Conservation (phyloP, 441 rosid genomes). For the Daphne laureola region DNA sequence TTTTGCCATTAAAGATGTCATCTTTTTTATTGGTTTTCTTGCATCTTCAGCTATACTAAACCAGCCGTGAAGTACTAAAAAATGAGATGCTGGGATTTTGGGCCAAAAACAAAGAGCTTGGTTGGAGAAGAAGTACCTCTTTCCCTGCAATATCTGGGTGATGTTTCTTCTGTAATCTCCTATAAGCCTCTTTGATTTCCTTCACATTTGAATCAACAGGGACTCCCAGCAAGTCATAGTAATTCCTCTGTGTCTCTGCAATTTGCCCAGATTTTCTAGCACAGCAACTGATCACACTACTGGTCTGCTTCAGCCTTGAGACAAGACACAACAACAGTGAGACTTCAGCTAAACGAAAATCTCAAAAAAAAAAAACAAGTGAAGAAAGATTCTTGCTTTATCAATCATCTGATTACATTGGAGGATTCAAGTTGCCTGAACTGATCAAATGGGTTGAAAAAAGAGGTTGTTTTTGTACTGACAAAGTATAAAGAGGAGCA, state of each 20-base stretch:
- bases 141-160: slow-evolving; percentile 65
- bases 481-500: slow-evolving; percentile 12
- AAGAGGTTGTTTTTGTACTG: slow-evolving; percentile 12
- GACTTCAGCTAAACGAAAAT: background rate
- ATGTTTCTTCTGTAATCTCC: slow-evolving; percentile 56
- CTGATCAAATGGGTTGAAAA: slow-evolving; percentile 13
- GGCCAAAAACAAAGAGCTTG: background rate
- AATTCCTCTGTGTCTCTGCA: slow-evolving; percentile 23
- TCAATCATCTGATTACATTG: slow-evolving; percentile 21
- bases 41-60: too few relatives aligned
- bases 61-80: too few relatives aligned
- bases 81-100: background rate
- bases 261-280: slow-evolving; percentile 6
- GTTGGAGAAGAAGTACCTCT: slow-evolving; percentile 20
- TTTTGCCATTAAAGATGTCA: too few relatives aligned
- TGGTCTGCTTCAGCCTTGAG: slow-evolving; percentile 19
- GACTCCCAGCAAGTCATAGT: slow-evolving; percentile 53
- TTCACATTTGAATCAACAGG: slow-evolving; percentile 30
- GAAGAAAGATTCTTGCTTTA: background rate
- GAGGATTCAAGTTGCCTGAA: slow-evolving; percentile 9
- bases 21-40: too few relatives aligned
- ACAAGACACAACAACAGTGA: background rate
- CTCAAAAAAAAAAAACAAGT: background rate
- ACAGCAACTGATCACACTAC: slow-evolving; percentile 25
- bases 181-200: slow-evolving; percentile 50